Evolutionary conservation across 2,329 filamentous ascomycete genomes (phyloP), one percentile per base, ranked within the genome.

Genomic region (Furcasterigmium furcatum): DNA sequence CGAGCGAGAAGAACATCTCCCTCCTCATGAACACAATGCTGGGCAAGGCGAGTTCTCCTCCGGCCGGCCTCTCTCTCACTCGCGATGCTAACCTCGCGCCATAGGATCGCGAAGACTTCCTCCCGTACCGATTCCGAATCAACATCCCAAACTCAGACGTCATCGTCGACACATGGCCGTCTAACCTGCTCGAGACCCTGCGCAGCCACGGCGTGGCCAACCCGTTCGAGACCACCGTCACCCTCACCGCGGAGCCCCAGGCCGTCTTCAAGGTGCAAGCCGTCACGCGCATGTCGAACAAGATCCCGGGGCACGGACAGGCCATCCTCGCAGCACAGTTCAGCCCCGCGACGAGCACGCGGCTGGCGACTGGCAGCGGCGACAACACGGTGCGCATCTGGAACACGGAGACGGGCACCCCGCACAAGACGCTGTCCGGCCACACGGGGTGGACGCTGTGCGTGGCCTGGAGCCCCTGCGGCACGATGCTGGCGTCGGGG

Each of bases 361-460:
- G 85, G 47, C 78, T 96, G 65, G 91, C 91, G 0, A 96, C 89
- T 2, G 94, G 92, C 1, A 90, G 87, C 50, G 94, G 94, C 39
- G 94, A 99, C 60, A 87, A 87, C 55, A 96, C 91, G 2, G 92
- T 91, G 1, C 76, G 92, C 46, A 85, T 97, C 70, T 96, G 90
- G 90, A 91, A 99, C 59, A 91, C 90, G 41, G 89, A 96, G 58
- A 96, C 91, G 0, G 91, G 91, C 40, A 96, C 91, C 10, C 91
- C 91, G 0, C 80, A 89, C 50, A 81, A 88, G 65, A 97, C 91
- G 0, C 70, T 97, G 41, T 87, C 89, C 56, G 91, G 91, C 1
- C 94, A 97, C 65, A 85, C 85, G 3, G 87, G 87, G 49, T 96
- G 91, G 91, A 91, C 97, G 4, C 68, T 97, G 46, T 88, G 84